phyloP scores from a whole-genome alignment of 2,329 filamentous ascomycete genomes.

The Magnaporthiopsis rhizophila region DNA sequence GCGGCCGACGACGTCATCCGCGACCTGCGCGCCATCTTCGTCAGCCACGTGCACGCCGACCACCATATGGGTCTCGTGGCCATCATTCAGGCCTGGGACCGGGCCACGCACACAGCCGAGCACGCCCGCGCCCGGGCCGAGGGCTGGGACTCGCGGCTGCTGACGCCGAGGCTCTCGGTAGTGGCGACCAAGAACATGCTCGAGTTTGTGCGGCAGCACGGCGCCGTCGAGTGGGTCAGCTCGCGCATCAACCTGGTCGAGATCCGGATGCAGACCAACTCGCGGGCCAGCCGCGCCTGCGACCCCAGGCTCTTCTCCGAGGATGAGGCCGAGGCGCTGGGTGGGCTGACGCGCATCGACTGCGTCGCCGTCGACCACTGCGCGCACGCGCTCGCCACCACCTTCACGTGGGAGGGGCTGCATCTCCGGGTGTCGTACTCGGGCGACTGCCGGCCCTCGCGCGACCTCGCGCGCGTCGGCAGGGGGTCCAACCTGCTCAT shows the following conservation, averaged over 20 bases:
- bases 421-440: constrained; percentile 88
- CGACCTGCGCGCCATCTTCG: constrained; percentile 77
- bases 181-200: constrained; percentile 66
- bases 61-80: constrained; percentile 83
- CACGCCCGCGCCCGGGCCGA: constrained; percentile 25
- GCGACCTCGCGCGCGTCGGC: constrained; percentile 62
- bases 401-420: constrained; percentile 59
- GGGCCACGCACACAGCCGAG: constrained; percentile 34
- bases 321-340: constrained; percentile 32
- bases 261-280: constrained; percentile 10
- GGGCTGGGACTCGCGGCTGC: constrained; percentile 21
- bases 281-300: constrained; percentile 11
- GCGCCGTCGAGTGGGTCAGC: constrained; percentile 68
- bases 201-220: constrained; percentile 71
- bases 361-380: constrained; percentile 71
- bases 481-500: constrained; percentile 72
- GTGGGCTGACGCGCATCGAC: constrained; percentile 58
- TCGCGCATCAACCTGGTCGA: constrained; percentile 36
- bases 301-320: constrained; percentile 25
- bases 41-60: constrained; percentile 93
- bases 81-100: constrained; percentile 76
- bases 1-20: constrained; percentile 64
- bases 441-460: constrained; percentile 81
- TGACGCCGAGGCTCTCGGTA: constrained; percentile 43
- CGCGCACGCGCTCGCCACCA: constrained; percentile 65